Percentiles rank a stretch among this genome's conserved stretches.
phyloP scores from a whole-genome alignment of 2,329 filamentous ascomycete genomes.

The Ophiostoma australiae region DNA sequence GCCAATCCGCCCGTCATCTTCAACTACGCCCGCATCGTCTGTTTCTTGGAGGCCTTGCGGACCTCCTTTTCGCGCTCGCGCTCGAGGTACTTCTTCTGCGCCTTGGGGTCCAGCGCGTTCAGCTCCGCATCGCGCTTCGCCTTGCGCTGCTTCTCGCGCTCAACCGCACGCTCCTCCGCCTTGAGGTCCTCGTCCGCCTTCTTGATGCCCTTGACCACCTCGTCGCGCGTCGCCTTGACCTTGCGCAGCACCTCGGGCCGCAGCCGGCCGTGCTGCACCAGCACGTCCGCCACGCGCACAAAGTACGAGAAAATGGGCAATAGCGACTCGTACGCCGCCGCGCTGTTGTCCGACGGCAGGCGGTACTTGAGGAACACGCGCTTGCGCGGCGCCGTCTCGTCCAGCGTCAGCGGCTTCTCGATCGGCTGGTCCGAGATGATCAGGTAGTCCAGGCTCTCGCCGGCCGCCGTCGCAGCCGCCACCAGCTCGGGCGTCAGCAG shows the following conservation, averaged over 20 bases:
- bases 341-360: constrained; percentile 56
- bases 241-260: constrained; percentile 85
- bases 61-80: constrained; percentile 72
- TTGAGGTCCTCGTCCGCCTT: constrained; percentile 74
- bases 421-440: constrained; percentile 85
- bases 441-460: constrained; percentile 77
- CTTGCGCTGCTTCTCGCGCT: constrained; percentile 75
- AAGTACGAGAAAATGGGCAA: constrained; percentile 75
- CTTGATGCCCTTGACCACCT: constrained; percentile 71
- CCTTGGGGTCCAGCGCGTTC: constrained; percentile 70
- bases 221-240: constrained; percentile 73
- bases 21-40: constrained; percentile 47
- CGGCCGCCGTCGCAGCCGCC: constrained; percentile 70
- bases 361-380: constrained; percentile 75
- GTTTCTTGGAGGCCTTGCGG: constrained; percentile 52
- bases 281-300: constrained; percentile 75
- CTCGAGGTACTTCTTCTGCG: constrained; percentile 80
- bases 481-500: constrained; percentile 84
- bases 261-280: constrained; percentile 75
- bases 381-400: constrained; percentile 81
- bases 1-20: not conserved
- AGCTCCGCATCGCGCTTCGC: constrained; percentile 82
- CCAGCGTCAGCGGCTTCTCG: constrained; percentile 81
- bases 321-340: constrained; percentile 51
- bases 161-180: constrained; percentile 67